Base-by-base conservation (phyloP, 371 early-diverging fungal genomes). In the Syncephalastrum sp. region DNA sequence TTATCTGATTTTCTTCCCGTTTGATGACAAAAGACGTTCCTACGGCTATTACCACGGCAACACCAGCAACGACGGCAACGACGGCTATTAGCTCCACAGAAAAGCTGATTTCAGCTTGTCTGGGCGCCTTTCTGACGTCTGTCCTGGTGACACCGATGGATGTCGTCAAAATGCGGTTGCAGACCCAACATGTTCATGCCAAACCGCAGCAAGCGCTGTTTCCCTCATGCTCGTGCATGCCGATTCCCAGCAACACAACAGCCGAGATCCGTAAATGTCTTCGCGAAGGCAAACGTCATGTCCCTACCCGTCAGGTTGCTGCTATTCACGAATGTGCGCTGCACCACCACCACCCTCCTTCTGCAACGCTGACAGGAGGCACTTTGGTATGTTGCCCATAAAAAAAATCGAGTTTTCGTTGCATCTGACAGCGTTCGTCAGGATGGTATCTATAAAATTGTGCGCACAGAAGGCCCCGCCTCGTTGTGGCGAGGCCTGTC, bases 161-260 rank as follows among this genome's bases (percentile, higher is more conserved):
- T 68, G 94, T 96, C 14, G 87, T 96, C 42, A 96, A 96, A 67
- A 92, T 92, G 42, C 79, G 96, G 42, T 81, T 95, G 74, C 96
- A 96, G 65, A 84, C 91, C 4, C 90, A 87, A 50, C 58, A 63
- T 49, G 41, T 47, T 21, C 62, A 47, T 25, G 42, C 48, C 10
- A 44, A 15, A 19, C 54, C 46, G 54, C 15, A 29, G 16, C 21
- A 51, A 19, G 16, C 24, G 15, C 53, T 52, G 12, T 29, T 27
- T 52, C 38, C 38, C 27, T 17, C 27, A 10, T 23, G 41, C 25
- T 23, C 41, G 23, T 48, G 54, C 24, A 44, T 27, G 14, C 27
- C 21, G 5, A 54, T 24, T 7, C 56, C 42, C 49, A 65, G 58
- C 8, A 61, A 45, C 50, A 48, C 49, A 3, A 33, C 29, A 3